Percentiles rank a stretch among this genome's conserved stretches.
phyloP scores from a whole-genome alignment of 2,329 filamentous ascomycete genomes.

The Ascochyta fabae region DNA sequence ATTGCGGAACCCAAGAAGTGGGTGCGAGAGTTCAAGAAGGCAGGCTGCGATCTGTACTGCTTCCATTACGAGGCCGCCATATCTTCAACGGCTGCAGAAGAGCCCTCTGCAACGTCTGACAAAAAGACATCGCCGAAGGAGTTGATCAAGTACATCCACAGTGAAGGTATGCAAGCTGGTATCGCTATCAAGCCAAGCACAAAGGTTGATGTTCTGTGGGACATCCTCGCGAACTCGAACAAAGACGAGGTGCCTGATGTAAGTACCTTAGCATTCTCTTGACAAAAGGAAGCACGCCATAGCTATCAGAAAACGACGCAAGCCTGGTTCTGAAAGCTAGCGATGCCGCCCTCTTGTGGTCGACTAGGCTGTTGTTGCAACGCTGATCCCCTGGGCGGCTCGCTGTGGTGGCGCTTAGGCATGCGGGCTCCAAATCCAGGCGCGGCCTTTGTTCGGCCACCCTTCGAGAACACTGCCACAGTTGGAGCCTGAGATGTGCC shows the following conservation, averaged over 20 bases:
- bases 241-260: conserved; percentile 86
- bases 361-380: conserved; percentile 15
- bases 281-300: neutral
- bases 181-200: conserved; percentile 96
- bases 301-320: neutral
- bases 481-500: neutral
- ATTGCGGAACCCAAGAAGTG: conserved; percentile 99
- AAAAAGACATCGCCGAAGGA: conserved; percentile 80
- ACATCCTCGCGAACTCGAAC: conserved; percentile 77
- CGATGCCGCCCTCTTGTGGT: neutral
- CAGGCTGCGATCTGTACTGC: conserved; percentile 98
- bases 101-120: conserved; percentile 72
- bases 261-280: conserved; percentile 49
- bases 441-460: conserved; percentile 14
- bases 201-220: conserved; percentile 87
- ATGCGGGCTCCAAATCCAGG: conserved; percentile 27
- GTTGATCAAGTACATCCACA: conserved; percentile 89
- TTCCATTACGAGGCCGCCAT: conserved; percentile 99
- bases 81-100: conserved; percentile 79
- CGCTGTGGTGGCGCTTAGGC: conserved; percentile 43
- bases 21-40: conserved; percentile 93
- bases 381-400: conserved; percentile 36
- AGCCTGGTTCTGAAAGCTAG: neutral
- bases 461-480: conserved; percentile 25
- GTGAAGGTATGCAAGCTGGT: conserved; percentile 84